Percentiles rank a stretch among this genome's conserved stretches.
Conservation (phyloP, 1,284 basidiomycete genomes). For the Leccinum fuscescens region DNA sequence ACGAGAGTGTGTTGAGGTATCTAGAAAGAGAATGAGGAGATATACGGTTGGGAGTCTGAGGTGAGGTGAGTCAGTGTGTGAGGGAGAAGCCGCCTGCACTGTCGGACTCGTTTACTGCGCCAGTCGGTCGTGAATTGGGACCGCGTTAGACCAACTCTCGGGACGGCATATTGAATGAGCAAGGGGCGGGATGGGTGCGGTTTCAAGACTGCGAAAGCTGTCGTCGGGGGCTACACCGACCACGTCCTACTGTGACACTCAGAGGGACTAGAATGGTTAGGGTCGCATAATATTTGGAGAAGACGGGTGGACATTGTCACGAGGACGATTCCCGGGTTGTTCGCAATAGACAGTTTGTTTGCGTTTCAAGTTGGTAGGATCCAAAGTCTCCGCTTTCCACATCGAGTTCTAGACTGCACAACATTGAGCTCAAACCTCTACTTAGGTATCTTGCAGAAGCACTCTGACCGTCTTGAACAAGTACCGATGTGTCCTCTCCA, state of each 20-base stretch:
- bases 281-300: no score
- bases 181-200: background rate
- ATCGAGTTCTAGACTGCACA: background rate
- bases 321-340: no score
- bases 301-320: no score
- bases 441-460: no score
- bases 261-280: no score
- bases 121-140: background rate
- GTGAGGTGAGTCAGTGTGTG: background rate
- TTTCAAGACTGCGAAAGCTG: no score
- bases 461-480: background rate
- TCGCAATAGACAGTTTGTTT: background rate
- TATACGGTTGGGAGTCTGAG: background rate
- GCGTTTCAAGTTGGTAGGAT: background rate
- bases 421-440: no score
- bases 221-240: no score
- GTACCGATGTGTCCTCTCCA: slow-evolving; percentile 21
- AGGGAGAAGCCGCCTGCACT: background rate
- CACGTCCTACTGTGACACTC: no score
- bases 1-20: slow-evolving; percentile 19
- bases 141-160: background rate
- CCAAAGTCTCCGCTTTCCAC: background rate
- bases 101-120: background rate
- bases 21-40: background rate
- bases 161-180: background rate